These are phyloP conservation scores for Pseudogymnoascus sp. DNA, from an alignment of 2,329 filamentous ascomycete genomes.

Conservation along the genomic window DNA sequence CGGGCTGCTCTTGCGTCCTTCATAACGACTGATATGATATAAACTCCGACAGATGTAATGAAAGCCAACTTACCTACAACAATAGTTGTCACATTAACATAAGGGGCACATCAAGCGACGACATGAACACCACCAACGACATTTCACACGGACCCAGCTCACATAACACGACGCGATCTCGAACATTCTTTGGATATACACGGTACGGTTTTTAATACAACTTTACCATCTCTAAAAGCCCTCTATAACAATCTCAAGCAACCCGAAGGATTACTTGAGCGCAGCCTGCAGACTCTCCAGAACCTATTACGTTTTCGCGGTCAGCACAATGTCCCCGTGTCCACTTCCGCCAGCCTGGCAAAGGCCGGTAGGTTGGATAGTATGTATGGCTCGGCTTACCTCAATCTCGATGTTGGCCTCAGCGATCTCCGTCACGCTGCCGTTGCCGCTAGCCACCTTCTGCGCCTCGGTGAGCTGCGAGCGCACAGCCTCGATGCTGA, in stretches of 20 bases:
- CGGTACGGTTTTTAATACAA: slow-evolving; percentile 31
- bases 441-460: slow-evolving; percentile 83
- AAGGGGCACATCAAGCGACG: not conserved
- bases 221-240: not conserved
- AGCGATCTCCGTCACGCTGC: slow-evolving; percentile 94
- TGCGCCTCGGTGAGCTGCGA: slow-evolving; percentile 90
- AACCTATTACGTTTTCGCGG: slow-evolving; percentile 45
- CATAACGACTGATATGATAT: not conserved
- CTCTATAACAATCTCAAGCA: slow-evolving; percentile 18
- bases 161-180: not conserved
- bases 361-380: slow-evolving; percentile 3
- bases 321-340: slow-evolving; percentile 28
- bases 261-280: slow-evolving; percentile 60
- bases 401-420: slow-evolving; percentile 99
- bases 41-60: not conserved
- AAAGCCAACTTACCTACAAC: not conserved
- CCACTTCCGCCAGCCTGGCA: no score
- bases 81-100: not conserved
- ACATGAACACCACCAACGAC: not conserved
- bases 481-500: slow-evolving; percentile 83
- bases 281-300: slow-evolving; percentile 75
- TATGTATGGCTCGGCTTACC: slow-evolving; percentile 46
- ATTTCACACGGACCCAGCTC: not conserved
- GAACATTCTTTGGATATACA: slow-evolving; percentile 35
- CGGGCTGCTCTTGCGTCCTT: not conserved